phyloP scores from a whole-genome alignment of 345 rosid species.

The Gynandropsis gynandra region DNA sequence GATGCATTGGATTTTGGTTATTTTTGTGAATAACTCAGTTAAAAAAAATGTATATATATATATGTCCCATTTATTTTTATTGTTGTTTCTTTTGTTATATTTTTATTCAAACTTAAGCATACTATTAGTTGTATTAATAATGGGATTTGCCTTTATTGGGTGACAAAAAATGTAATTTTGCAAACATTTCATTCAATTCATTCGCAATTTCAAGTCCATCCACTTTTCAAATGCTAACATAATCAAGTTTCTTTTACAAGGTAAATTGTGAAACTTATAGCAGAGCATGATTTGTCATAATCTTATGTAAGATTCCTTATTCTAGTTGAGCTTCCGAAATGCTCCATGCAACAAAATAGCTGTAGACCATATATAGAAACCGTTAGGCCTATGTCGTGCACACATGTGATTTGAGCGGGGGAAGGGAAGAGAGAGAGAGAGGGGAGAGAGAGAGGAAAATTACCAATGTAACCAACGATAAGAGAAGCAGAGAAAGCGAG shows the following conservation, averaged over 20 bases:
- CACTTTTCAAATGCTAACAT: too few species aligned
- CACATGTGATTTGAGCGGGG: too few species aligned
- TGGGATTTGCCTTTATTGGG: not conserved
- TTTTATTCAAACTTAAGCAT: too few species aligned
- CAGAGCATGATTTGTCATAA: too few species aligned
- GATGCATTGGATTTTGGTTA: too few species aligned
- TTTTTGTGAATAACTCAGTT: too few species aligned
- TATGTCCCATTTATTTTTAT: too few species aligned
- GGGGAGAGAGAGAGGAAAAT: not conserved
- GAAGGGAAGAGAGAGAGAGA: not conserved
- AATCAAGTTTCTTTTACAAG: too few species aligned
- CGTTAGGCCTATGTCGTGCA: too few species aligned
- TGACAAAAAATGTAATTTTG: not conserved
- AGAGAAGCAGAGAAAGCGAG: constrained; percentile 16
- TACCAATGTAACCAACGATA: constrained; percentile 13
- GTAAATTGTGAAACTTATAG: too few species aligned
- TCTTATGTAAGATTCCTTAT: constrained; percentile 28
- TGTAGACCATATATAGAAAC: constrained; percentile 19
- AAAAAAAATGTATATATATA: too few species aligned
- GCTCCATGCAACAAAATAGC: constrained; percentile 62
- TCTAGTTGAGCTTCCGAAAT: constrained; percentile 47
- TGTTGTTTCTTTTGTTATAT: too few species aligned
- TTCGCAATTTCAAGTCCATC: not conserved
- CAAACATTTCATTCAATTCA: not conserved
- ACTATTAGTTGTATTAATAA: not conserved